These are phyloP conservation scores for Yarrowia divulgata DNA, from an alignment of 805 yeast genomes.

Conservation along the genomic window DNA sequence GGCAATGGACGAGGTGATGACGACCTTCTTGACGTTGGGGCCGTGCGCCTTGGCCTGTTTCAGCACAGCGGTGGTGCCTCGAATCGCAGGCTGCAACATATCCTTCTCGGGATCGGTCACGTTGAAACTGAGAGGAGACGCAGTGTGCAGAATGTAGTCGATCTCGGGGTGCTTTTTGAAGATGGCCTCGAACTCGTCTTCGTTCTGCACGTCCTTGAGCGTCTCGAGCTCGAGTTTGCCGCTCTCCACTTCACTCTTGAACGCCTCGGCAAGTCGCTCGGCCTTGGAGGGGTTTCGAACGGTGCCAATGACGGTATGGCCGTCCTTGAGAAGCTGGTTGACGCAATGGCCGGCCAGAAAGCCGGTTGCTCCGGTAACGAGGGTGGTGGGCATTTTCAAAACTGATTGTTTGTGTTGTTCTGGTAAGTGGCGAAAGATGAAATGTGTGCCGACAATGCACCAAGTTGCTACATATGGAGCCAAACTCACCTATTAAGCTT, in stretches of 20 bases:
- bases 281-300: slow-evolving; percentile 57
- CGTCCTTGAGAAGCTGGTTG: slow-evolving; percentile 51
- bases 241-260: slow-evolving; percentile 41
- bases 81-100: slow-evolving; percentile 57
- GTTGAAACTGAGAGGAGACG: slow-evolving; percentile 52
- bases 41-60: slow-evolving; percentile 52
- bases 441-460: too few species aligned
- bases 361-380: slow-evolving; percentile 58
- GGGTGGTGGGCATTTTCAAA: slow-evolving; percentile 43
- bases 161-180: slow-evolving; percentile 53
- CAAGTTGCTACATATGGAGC: background rate
- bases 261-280: slow-evolving; percentile 45
- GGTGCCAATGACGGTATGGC: slow-evolving; percentile 58
- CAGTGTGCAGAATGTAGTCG: slow-evolving; percentile 53
- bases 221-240: slow-evolving; percentile 46
- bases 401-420: too few species aligned
- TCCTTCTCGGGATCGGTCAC: slow-evolving; percentile 53
- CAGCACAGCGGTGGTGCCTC: slow-evolving; percentile 57
- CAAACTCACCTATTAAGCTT: background rate
- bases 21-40: slow-evolving; percentile 52
- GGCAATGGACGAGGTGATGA: slow-evolving; percentile 60
- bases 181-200: slow-evolving; percentile 57
- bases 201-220: slow-evolving; percentile 48
- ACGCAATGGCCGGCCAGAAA: slow-evolving; percentile 57
- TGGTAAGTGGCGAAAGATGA: too few species aligned